These are phyloP conservation scores for Myxozyma sirexii DNA, from an alignment of 805 yeast genomes.

Conservation along the genomic window DNA sequence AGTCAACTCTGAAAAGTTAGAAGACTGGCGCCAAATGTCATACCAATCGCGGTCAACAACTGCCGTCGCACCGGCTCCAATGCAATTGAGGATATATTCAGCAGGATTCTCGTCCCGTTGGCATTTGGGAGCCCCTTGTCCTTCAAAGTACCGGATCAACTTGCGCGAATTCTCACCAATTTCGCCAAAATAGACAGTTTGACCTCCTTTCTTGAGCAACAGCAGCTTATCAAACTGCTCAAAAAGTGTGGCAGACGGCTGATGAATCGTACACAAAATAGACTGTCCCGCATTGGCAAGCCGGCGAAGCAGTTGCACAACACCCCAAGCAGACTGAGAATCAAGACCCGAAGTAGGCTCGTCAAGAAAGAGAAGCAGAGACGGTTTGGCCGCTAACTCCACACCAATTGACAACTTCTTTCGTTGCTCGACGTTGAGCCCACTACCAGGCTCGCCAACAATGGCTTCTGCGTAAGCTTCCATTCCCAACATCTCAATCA, in stretches of 20 bases:
- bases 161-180: conserved; percentile 64
- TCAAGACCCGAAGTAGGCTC: conserved; percentile 78
- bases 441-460: conserved; percentile 76
- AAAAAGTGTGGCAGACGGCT: conserved; percentile 71
- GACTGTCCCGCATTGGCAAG: conserved; percentile 74
- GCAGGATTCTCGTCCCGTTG: conserved; percentile 67
- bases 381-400: conserved; percentile 70
- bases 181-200: conserved; percentile 81
- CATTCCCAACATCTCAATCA: conserved; percentile 70
- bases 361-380: conserved; percentile 60
- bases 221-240: conserved; percentile 68
- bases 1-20: conserved; percentile 45
- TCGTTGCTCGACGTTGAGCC: conserved; percentile 68
- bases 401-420: conserved; percentile 72
- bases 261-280: conserved; percentile 74
- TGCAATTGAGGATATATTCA: conserved; percentile 70
- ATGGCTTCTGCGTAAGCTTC: conserved; percentile 72
- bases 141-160: conserved; percentile 68
- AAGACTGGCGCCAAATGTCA: conserved; percentile 61
- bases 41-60: conserved; percentile 60
- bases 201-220: conserved; percentile 74
- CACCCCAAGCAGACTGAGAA: conserved; percentile 65
- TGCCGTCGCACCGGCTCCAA: conserved; percentile 83
- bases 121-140: conserved; percentile 71
- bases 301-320: conserved; percentile 65